A percentile compares a stretch with the other conserved stretches of the same genome.
Evolutionary conservation across 805 yeast genomes (phyloP).

Genomic region (Saccharomyces cerevisiae): DNA sequence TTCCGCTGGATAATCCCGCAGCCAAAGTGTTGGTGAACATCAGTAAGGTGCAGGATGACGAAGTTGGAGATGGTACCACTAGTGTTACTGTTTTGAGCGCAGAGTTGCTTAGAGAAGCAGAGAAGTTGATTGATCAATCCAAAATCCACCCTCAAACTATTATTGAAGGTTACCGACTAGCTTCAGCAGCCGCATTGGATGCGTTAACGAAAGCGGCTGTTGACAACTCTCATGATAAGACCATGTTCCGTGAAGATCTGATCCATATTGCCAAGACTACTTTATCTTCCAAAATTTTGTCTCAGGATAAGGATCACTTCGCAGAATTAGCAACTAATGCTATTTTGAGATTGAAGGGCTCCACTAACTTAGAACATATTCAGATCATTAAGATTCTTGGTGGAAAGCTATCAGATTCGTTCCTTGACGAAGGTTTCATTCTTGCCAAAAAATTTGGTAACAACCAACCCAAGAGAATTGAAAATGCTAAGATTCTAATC

Average conservation of each 20-base stretch:
- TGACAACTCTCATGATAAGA: slow-evolving; percentile 54
- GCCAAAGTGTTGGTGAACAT: slow-evolving; percentile 93
- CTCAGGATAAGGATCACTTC: slow-evolving; percentile 90
- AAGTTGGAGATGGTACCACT: slow-evolving; percentile 98
- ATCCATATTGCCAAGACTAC: slow-evolving; percentile 88
- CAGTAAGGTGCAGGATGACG: slow-evolving; percentile 94
- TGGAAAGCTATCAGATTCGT: slow-evolving; percentile 85
- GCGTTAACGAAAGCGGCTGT: slow-evolving; percentile 75
- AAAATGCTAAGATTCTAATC: slow-evolving; percentile 77
- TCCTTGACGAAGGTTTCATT: slow-evolving; percentile 91
- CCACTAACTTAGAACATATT: slow-evolving; percentile 82
- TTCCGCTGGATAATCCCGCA: slow-evolving; percentile 95
- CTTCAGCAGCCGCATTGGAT: slow-evolving; percentile 70
- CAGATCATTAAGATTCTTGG: slow-evolving; percentile 92
- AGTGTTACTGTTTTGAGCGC: slow-evolving; percentile 89
- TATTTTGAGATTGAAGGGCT: slow-evolving; percentile 74
- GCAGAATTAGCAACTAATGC: slow-evolving; percentile 92
- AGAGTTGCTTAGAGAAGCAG: slow-evolving; percentile 90
- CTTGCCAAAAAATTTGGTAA: slow-evolving; percentile 88
- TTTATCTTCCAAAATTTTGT: slow-evolving; percentile 80
- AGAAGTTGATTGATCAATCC: slow-evolving; percentile 70
- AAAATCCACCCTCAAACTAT: slow-evolving; percentile 97
- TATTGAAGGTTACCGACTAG: slow-evolving; percentile 90
- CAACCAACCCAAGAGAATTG: slow-evolving; percentile 79
- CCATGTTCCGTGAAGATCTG: slow-evolving; percentile 64